Conservation (phyloP, 129 eudicot genomes). For the Chrysanthemum lavandulifolium region DNA sequence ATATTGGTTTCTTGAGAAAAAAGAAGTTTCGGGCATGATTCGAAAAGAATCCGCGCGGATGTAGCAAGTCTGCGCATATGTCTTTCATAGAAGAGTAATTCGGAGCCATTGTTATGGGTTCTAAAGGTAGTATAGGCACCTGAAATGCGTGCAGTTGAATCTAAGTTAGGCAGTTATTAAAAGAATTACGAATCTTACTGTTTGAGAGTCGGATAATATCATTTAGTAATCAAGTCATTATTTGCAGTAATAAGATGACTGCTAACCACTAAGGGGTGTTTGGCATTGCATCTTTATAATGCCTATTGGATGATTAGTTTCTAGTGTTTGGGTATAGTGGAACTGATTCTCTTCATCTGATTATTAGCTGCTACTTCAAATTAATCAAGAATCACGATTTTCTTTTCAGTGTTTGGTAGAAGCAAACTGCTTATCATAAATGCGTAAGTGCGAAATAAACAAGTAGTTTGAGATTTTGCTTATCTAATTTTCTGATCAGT, state of each 20-base stretch:
- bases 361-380: no score
- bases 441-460: no score
- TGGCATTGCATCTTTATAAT: no score
- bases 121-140: constrained; percentile 96
- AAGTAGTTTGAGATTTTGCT: no score
- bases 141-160: constrained; percentile 27
- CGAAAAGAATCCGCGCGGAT: constrained; percentile 52
- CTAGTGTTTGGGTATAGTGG: no score
- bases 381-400: no score
- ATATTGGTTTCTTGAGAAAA: constrained; percentile 27
- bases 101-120: constrained; percentile 56
- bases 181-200: not conserved
- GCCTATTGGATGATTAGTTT: no score
- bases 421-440: no score
- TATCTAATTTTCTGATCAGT: no score
- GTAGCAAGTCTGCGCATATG: constrained; percentile 63
- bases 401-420: no score
- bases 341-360: no score
- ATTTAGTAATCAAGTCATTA: not conserved
- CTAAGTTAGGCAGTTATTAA: not conserved
- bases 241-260: not conserved
- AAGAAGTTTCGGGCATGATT: constrained; percentile 48
- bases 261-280: not conserved
- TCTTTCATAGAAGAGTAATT: constrained; percentile 67
- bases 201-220: not conserved